Base-by-base conservation (phyloP, 139 green algal genomes). In the Trebouxia sp. region DNA sequence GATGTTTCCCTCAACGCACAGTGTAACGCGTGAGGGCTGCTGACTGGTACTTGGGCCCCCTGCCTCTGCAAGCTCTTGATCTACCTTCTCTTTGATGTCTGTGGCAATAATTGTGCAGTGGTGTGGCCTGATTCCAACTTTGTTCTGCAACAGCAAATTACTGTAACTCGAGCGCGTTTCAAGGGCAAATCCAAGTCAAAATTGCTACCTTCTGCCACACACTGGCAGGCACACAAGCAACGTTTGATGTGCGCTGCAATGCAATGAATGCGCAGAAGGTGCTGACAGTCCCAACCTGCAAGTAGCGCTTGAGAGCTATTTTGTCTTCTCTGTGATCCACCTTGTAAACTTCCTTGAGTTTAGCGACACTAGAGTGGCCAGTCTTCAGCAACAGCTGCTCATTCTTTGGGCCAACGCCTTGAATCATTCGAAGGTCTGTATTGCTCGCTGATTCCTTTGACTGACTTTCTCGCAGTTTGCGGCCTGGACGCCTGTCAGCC, bases 1-100 rank as follows among this genome's bases (percentile, higher is more conserved):
- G 85, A 99, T 98, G 87, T 99, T 99, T 41, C 96, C 96, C 86
- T 99, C 96, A 28, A 99, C 93, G 65, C 90, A 94, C 39, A 99
- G 88, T 0, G 94, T 99, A 9, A 99, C 84, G 55, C 39, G 53
- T 39, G 17, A 35, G 38, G 50, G 62, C 35, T 41, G 35, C 3
- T 55, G 43, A 32, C 72, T 32, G 41, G 78, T 66, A 32, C 82
- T 38, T 30, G 24, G 37, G 47, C 75, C 8, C 56, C 58, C 70
- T 79, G 65, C 65, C 6, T 84, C n/a, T 65, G 48, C 26, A 62
- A 78, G 5, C 45, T 65, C 45, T 51, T 62, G 9, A 30, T 80
- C 66, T 30, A 80, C 51, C 38, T 92, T 51, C 22, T 87, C 82
- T 20, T 45, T 53, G 43, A 79, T 65, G 72, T 81, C 58, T 20